Evolutionary conservation across 495 filamentous ascomycete genomes (phyloP), one percentile per base, ranked within the genome.

Genomic region (Penicillium riverlandense): DNA sequence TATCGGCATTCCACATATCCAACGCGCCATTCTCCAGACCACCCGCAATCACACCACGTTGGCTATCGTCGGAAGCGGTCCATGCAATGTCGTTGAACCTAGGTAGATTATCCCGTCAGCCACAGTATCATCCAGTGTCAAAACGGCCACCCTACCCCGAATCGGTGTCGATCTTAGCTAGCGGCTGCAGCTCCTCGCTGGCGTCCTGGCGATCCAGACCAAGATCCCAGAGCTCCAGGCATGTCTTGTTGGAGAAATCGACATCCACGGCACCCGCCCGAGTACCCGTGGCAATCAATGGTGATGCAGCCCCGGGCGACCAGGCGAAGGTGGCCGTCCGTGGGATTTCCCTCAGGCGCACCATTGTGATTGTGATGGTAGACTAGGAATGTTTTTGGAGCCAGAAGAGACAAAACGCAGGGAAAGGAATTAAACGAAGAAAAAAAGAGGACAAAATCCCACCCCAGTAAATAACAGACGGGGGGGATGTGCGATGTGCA

Each of bases 61-160:
- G 76, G 43, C 86, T 83, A 38, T 84, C 82, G 48, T 79, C 85
- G 37, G 84, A 82, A 53, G 83, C 78, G 30, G 86, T 83, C 92
- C 92, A 99, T 40, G 90, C 90, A 55, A 99, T 84, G 59, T 97
- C 91, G 62, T 97, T 89, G 70, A 99, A 99, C 47, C 92, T 96
- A 58, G 41, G 10, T 3, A 38, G 29, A 12, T 31, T 12, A 40
- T 27, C 12, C 29, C 12, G 38, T 62, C 33, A 61, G 56, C 30
- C 11, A 1, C 8, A 37, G 32, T 7, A 28, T 34, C 37, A 28
- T 35, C 11, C 34, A 43, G 13, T 37, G 38, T 16, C 12, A 3
- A 14, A 33, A 36, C 32, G 3, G 12, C 29, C 39, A 41, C 46
- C 67, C 57, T 79, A 95, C 90, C 88, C 89, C 34, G 92, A 92